Base-by-base conservation (phyloP, 2,329 filamentous ascomycete species). In the Diplocarpon rosae region DNA sequence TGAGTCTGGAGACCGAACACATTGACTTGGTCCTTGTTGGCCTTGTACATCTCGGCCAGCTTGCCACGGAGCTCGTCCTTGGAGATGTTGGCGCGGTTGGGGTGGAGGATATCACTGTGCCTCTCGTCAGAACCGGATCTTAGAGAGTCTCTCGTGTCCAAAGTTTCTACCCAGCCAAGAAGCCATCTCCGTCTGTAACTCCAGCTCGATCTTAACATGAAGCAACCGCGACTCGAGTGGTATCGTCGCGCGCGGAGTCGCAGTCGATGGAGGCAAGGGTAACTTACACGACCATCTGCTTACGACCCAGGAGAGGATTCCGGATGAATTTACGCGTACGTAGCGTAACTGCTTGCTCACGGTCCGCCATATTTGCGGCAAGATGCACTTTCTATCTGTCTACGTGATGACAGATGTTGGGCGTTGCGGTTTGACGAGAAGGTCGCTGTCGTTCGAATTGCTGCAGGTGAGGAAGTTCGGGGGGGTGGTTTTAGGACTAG, bases 281-380 rank as follows among this genome's bases (percentile, higher is more conserved):
- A 61, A 83, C 85, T 80, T 87, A 95, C 90, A 95, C 85, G 74
- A 95, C 90, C 87, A 96, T 95, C 83, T 96, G 90, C 81, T 94
- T 95, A 71, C 90, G 85, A 70, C 84, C 87, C 69, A 98, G 83
- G 67, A 98, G 87, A 71, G 92, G 86, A 83, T 98, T 98, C 78
- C 89, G 87, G 76, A 96, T 93, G 85, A 98, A 98, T 80, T 96
- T 96, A 85, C 92, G 90, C 73, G 92, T 98, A 77, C 92, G 81
- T 75, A 89, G 74, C 65, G 83, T 88, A 68, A 88, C 82, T 67
- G 82, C 73, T 63, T 72, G 71, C 68, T 86, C 82, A 66, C 72
- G 71, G 73, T 89, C 85, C 73, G 89, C 85, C 90, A 95, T 95
- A 71, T 72, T 93, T 75, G 73, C 73, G 71, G 9, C 55, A 49